These are phyloP conservation scores for Sclerotiophoma versabilis DNA, from an alignment of 2,329 filamentous ascomycete genomes.

Conservation along the genomic window DNA sequence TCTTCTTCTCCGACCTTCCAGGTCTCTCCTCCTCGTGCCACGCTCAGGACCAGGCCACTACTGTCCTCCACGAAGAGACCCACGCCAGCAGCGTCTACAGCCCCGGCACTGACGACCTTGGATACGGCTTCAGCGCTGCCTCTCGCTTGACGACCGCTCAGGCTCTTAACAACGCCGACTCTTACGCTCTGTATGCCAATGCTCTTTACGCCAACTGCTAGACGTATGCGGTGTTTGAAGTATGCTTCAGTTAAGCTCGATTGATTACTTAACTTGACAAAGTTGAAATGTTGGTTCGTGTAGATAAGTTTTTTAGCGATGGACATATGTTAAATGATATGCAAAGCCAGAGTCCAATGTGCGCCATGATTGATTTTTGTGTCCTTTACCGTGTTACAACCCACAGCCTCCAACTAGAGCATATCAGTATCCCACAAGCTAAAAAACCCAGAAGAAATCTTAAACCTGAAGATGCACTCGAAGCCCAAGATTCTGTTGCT, in stretches of 20 bases:
- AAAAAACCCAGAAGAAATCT: neutral
- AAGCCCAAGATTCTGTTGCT: neutral
- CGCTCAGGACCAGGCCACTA: conserved; percentile 70
- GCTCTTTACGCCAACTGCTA: conserved; percentile 42
- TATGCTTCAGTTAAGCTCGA: too few relatives aligned
- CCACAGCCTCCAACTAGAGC: too few relatives aligned
- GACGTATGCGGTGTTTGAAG: neutral
- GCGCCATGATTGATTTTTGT: too few relatives aligned
- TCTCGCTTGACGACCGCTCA: conserved; percentile 55
- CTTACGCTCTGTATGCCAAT: conserved; percentile 63
- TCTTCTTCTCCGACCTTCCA: conserved; percentile 65
- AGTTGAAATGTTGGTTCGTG: neutral
- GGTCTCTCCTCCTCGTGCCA: conserved; percentile 63
- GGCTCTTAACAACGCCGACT: conserved; percentile 71
- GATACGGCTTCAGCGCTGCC: conserved; percentile 62
- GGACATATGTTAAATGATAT: conserved; percentile 1
- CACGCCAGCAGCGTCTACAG: conserved; percentile 64
- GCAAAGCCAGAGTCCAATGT: too few relatives aligned
- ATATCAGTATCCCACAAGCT: too few relatives aligned
- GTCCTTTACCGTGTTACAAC: too few relatives aligned
- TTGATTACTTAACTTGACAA: neutral
- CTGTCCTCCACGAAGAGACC: conserved; percentile 70
- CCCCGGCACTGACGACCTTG: conserved; percentile 64
- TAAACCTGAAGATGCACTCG: neutral
- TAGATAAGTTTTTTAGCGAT: conserved; percentile 11